A percentile compares a stretch with the other conserved stretches of the same genome.
Conservation (phyloP, 257 asterid species). For the Primulina tabacum region DNA sequence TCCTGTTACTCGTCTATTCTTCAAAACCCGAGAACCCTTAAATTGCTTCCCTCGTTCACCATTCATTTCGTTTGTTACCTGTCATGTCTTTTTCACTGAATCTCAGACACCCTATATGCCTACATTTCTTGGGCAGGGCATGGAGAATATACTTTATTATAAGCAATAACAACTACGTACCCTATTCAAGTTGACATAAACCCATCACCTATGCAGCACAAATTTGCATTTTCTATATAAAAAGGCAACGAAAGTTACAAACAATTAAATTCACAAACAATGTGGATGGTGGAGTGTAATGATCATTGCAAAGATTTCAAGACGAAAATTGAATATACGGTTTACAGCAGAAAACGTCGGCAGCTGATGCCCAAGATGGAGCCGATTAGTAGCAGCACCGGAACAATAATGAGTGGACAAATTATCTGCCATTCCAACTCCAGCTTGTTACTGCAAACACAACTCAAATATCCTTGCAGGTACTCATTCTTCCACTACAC, state of each 20-base stretch:
- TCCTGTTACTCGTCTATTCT: background rate
- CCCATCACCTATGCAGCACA: background rate
- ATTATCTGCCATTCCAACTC: background rate
- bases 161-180: background rate
- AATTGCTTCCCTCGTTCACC: background rate
- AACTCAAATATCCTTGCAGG: background rate
- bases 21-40: background rate
- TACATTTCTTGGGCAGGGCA: background rate
- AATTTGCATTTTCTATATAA: background rate
- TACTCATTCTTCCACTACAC: background rate
- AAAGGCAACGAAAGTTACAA: background rate
- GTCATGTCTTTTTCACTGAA: background rate
- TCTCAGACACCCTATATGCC: constrained; percentile 1
- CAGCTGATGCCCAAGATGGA: background rate
- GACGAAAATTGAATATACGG: background rate
- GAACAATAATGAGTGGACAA: background rate
- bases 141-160: background rate
- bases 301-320: background rate
- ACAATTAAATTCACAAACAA: background rate
- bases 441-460: background rate
- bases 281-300: background rate
- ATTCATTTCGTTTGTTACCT: background rate
- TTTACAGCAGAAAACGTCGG: background rate
- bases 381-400: background rate
- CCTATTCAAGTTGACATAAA: background rate